These are phyloP conservation scores for Gautieria morchelliformis DNA, from an alignment of 768 basidiomycete species.

Conservation along the genomic window DNA sequence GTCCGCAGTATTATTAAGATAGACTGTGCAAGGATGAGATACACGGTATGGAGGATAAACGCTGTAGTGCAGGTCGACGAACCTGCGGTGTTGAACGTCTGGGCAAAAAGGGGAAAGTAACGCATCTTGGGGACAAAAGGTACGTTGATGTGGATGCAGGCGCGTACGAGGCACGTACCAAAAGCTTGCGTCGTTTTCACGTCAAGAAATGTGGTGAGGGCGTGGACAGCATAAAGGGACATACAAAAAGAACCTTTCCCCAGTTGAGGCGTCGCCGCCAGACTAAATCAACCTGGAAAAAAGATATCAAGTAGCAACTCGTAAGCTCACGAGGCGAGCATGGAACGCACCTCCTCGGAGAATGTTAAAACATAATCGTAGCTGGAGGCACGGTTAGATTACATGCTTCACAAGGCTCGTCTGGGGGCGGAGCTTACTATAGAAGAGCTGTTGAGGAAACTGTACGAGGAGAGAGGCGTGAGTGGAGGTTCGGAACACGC, in stretches of 20 bases:
- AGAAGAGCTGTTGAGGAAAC: constrained; percentile 3
- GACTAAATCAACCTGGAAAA: background rate
- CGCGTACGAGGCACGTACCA: background rate
- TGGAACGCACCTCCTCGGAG: background rate
- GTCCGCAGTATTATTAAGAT: constrained; percentile 3
- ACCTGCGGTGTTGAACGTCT: constrained; percentile 2
- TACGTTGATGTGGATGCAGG: background rate
- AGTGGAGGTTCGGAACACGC: too few species aligned
- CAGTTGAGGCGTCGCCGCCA: background rate
- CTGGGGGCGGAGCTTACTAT: background rate
- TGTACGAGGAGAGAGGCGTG: background rate
- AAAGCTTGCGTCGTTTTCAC: background rate
- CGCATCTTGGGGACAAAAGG: background rate
- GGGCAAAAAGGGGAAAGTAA: background rate
- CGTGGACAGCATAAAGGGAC: background rate
- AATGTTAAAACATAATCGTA: constrained; percentile 2
- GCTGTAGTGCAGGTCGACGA: background rate
- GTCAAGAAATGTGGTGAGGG: background rate
- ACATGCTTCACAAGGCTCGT: background rate
- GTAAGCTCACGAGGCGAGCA: background rate
- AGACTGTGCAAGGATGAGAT: background rate
- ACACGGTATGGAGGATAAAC: background rate
- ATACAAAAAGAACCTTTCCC: constrained; percentile 1
- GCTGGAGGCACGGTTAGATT: background rate
- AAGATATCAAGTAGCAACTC: background rate